Conservation (phyloP, 495 filamentous ascomycete genomes). For the Clavariopsis aquatica region DNA sequence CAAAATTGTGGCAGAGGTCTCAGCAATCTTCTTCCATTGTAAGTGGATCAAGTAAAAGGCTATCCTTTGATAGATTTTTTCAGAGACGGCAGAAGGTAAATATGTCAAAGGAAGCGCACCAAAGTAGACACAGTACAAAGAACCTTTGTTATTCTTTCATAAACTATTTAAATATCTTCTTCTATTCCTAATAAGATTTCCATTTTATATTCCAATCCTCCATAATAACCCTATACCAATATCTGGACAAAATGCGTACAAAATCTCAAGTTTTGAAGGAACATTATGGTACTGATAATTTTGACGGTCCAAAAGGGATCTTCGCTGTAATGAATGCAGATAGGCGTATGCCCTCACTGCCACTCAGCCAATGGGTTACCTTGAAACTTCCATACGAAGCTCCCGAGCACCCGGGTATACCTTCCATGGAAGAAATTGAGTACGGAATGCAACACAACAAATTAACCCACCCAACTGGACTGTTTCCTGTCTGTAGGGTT, state of each 20-base stretch:
- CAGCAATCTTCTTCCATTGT: too few relatives aligned
- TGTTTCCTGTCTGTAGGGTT: not conserved
- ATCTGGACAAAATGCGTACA: conserved; percentile 5
- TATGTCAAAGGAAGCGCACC: too few relatives aligned
- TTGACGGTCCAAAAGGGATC: not conserved
- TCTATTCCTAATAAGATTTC: too few relatives aligned
- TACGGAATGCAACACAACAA: not conserved
- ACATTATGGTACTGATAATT: not conserved
- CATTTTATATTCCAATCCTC: too few relatives aligned
- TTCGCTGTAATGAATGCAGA: not conserved
- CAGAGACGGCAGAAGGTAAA: too few relatives aligned
- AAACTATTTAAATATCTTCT: too few relatives aligned
- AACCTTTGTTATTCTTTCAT: too few relatives aligned
- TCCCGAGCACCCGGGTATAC: not conserved
- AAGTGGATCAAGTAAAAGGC: too few relatives aligned
- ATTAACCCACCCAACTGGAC: not conserved
- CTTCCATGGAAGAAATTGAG: not conserved
- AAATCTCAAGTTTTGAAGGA: not conserved
- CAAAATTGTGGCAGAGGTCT: too few relatives aligned
- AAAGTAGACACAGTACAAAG: too few relatives aligned
- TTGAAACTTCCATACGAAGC: conserved; percentile 4
- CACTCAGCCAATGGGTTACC: not conserved
- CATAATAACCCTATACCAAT: too few relatives aligned
- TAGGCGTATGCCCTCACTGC: not conserved
- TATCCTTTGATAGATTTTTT: too few relatives aligned